Percentiles rank a stretch among this genome's conserved stretches.
Evolutionary conservation across 2,329 filamentous ascomycete genomes (phyloP).

Genomic region (Colletotrichum horii): DNA sequence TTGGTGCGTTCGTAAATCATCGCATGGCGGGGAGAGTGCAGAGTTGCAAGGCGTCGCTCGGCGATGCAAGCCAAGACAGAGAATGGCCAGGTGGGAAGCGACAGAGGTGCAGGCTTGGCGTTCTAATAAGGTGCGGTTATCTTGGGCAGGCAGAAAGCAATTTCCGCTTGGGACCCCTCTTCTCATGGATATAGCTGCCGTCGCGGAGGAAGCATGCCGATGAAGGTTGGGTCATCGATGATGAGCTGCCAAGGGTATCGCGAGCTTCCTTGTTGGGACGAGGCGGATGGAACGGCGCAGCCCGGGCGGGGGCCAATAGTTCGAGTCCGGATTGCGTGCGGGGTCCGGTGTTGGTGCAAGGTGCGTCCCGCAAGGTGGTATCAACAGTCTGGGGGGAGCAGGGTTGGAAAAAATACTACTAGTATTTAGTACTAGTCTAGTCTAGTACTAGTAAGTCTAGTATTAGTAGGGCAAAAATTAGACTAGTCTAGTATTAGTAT

Average conservation of each 20-base stretch:
- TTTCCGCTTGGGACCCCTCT: background rate
- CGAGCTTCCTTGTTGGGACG: constrained; percentile 19
- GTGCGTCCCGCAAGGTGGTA: background rate
- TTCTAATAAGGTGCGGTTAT: background rate
- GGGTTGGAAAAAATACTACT: too few species aligned
- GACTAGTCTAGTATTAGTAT: too few species aligned
- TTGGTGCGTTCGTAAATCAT: background rate
- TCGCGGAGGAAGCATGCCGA: background rate
- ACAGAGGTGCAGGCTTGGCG: background rate
- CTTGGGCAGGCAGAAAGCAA: background rate
- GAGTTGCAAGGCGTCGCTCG: background rate
- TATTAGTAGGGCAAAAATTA: too few species aligned
- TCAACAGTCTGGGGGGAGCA: background rate
- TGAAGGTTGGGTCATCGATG: background rate
- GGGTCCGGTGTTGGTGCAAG: background rate
- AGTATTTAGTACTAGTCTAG: too few species aligned
- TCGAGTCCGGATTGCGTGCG: constrained; percentile 4
- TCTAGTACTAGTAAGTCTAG: too few species aligned
- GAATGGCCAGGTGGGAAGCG: background rate
- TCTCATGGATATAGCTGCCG: background rate
- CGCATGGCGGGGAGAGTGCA: background rate
- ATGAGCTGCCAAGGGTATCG: background rate
- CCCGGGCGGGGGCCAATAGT: constrained; percentile 1
- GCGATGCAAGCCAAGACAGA: background rate
- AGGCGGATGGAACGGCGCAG: constrained; percentile 4